phyloP scores from a whole-genome alignment of 495 filamentous ascomycete genomes.

The Aspergillus sparsus region DNA sequence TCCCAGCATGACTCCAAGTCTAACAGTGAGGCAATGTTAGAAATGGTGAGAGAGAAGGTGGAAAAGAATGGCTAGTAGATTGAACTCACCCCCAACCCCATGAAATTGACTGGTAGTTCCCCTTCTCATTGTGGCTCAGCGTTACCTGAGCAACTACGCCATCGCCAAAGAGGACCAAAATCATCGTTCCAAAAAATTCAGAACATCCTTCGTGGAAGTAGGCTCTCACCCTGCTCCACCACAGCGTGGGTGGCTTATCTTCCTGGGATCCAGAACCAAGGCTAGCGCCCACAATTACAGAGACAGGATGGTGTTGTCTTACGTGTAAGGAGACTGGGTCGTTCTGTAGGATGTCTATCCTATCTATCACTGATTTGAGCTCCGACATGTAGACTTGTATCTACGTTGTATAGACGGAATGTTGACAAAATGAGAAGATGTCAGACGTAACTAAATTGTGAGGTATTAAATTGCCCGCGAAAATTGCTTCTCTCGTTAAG shows the following conservation, averaged over 20 bases:
- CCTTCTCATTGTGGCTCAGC: slow-evolving; percentile 51
- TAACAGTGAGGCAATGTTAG: slow-evolving; percentile 20
- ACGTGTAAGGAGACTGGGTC: slow-evolving; percentile 1
- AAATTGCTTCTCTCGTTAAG: background rate
- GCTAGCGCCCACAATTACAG: background rate
- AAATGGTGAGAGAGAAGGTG: background rate
- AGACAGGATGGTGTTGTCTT: background rate
- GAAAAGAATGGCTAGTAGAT: background rate
- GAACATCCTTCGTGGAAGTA: slow-evolving; percentile 56
- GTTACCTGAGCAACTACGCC: slow-evolving; percentile 62
- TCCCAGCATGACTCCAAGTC: slow-evolving; percentile 65
- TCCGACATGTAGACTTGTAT: slow-evolving; percentile 1
- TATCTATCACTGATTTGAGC: background rate
- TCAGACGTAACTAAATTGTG: background rate
- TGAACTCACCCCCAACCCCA: slow-evolving; percentile 62
- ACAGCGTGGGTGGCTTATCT: slow-evolving; percentile 24
- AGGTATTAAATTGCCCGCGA: background rate
- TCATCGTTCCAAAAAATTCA: slow-evolving; percentile 66
- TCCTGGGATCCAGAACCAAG: slow-evolving; percentile 1
- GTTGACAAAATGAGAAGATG: background rate
- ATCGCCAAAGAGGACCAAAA: slow-evolving; percentile 64
- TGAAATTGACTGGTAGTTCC: slow-evolving; percentile 60
- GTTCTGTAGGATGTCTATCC: slow-evolving; percentile 7
- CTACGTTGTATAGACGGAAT: background rate
- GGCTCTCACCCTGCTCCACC: slow-evolving; percentile 51